A percentile compares a stretch with the other conserved stretches of the same genome.
Evolutionary conservation across 805 yeast species (phyloP).

Genomic region (Schizosaccharomyces octosporus): DNA sequence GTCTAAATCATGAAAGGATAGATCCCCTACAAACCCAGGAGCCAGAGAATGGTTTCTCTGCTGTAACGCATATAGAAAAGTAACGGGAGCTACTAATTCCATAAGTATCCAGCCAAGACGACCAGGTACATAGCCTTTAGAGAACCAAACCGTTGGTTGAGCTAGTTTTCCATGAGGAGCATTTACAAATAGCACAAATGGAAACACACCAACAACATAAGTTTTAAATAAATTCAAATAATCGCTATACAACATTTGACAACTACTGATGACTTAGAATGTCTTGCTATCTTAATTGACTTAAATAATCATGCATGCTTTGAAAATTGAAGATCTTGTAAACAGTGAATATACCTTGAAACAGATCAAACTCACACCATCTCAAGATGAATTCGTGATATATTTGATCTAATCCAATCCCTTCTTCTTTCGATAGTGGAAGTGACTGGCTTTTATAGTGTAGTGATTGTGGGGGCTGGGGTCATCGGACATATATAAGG

Average conservation of each 20-base stretch:
- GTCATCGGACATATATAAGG: background rate
- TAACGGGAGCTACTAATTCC: background rate
- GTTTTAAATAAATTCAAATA: background rate
- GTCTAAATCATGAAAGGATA: background rate
- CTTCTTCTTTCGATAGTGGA: background rate
- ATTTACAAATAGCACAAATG: background rate
- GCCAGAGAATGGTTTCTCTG: background rate
- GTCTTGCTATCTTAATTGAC: background rate
- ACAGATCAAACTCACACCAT: background rate
- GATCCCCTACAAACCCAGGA: background rate
- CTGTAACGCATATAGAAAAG: background rate
- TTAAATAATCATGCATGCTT: too few species aligned
- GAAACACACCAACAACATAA: background rate
- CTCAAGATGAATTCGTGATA: background rate
- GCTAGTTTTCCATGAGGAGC: conserved; percentile 2
- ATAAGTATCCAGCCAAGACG: conserved; percentile 1
- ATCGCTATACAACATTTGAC: background rate
- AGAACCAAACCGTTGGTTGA: background rate
- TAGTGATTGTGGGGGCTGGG: background rate
- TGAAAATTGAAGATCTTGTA: background rate
- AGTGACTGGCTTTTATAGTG: background rate
- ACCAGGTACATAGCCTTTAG: background rate
- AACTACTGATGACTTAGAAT: background rate
- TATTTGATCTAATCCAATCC: background rate
- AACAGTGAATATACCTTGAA: background rate